phyloP scores from a whole-genome alignment of 2,329 filamentous ascomycete genomes.

The Pyrenophora seminiperda region DNA sequence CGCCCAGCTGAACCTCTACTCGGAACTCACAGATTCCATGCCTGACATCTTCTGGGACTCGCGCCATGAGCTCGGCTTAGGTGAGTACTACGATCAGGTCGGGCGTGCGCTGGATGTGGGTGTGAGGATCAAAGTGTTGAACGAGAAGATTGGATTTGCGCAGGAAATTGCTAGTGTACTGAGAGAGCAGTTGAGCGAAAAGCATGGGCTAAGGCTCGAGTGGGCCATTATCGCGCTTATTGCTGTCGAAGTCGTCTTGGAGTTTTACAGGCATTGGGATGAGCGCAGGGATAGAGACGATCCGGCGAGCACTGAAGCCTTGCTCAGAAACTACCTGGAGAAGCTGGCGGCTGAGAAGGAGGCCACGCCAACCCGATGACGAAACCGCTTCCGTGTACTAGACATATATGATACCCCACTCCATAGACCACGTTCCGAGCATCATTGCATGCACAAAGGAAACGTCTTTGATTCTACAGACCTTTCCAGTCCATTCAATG shows the following conservation, averaged over 20 bases:
- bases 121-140: conserved; percentile 85
- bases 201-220: conserved; percentile 84
- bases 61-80: conserved; percentile 83
- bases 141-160: conserved; percentile 98
- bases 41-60: conserved; percentile 98
- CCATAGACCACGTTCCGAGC: conserved; percentile 8
- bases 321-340: conserved; percentile 48
- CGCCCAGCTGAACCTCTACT: conserved; percentile 94
- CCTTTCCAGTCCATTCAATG: conserved; percentile 20
- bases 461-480: conserved; percentile 29
- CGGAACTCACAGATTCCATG: conserved; percentile 90
- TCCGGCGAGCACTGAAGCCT: conserved; percentile 47
- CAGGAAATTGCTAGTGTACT: conserved; percentile 92
- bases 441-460: conserved; percentile 22
- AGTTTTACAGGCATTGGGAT: conserved; percentile 73
- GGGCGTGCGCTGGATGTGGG: conserved; percentile 88
- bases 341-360: conserved; percentile 14
- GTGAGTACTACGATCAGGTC: conserved; percentile 94
- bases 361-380: background rate
- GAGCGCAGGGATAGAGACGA: conserved; percentile 59
- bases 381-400: background rate
- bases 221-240: conserved; percentile 97
- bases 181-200: conserved; percentile 86
- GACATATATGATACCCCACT: conserved; percentile 32
- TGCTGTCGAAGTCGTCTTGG: conserved; percentile 87